Evolutionary conservation across 306 rosid species (phyloP).

Genomic region (Chamaecrista fasciculata): DNA sequence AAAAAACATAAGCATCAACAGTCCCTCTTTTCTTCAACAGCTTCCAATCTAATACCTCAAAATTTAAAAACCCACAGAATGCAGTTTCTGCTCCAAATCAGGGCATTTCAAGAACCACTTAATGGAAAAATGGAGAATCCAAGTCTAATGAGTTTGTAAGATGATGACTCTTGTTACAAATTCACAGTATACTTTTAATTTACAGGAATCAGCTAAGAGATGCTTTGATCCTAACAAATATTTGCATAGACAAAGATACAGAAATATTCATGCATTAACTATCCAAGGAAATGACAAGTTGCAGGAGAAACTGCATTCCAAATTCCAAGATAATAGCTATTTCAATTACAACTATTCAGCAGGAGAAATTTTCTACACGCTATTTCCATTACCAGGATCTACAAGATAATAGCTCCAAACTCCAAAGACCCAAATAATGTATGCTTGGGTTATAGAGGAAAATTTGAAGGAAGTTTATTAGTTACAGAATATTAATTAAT

Average conservation of each 20-base stretch:
- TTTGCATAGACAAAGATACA: neutral
- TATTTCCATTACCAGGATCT: neutral
- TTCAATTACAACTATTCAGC: too few relatives aligned
- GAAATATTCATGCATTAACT: neutral
- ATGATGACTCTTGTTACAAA: neutral
- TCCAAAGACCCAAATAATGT: neutral
- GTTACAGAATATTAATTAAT: neutral
- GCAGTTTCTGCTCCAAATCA: conserved; percentile 25
- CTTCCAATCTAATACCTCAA: conserved; percentile 13
- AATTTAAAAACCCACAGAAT: neutral
- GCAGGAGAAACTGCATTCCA: too few relatives aligned
- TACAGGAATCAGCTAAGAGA: neutral
- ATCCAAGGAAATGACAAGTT: neutral
- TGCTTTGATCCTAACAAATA: neutral
- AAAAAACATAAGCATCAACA: conserved; percentile 12
- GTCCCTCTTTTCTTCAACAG: neutral
- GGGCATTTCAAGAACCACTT: conserved; percentile 2
- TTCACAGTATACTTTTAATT: neutral
- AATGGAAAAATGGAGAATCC: neutral
- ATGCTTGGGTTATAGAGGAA: neutral
- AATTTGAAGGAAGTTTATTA: neutral
- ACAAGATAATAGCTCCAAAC: neutral
- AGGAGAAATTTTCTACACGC: too few relatives aligned
- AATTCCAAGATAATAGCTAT: too few relatives aligned
- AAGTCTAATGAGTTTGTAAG: neutral